phyloP scores from a whole-genome alignment of 2,329 filamentous ascomycete species.

The Diaporthe vexans region DNA sequence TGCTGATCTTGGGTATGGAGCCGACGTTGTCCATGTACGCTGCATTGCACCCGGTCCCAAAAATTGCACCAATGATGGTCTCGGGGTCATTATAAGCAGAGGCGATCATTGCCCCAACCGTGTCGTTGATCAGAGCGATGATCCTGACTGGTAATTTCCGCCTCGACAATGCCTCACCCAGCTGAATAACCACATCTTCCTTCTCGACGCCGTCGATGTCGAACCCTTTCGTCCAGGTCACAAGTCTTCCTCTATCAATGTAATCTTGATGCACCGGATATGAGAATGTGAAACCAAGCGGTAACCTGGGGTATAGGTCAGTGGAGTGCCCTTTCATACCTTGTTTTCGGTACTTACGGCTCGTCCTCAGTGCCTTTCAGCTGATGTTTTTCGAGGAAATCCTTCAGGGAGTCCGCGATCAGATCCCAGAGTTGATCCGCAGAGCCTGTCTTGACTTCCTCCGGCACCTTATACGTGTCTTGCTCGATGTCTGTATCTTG shows the following conservation, averaged over 20 bases:
- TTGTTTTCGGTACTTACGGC: conserved; percentile 39
- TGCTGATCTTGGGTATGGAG: conserved; percentile 72
- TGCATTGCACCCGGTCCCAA: conserved; percentile 86
- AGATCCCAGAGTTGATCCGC: conserved; percentile 79
- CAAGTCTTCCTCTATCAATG: conserved; percentile 78
- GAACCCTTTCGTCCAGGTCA: conserved; percentile 83
- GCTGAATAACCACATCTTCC: conserved; percentile 75
- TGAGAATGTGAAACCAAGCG: conserved; percentile 80
- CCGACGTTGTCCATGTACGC: conserved; percentile 82
- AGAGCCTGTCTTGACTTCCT: conserved; percentile 75
- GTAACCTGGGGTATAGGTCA: conserved; percentile 64
- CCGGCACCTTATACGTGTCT: conserved; percentile 78
- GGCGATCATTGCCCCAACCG: conserved; percentile 84
- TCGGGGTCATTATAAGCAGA: conserved; percentile 81
- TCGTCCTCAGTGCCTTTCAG: conserved; percentile 57
- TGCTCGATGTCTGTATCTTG: conserved; percentile 74
- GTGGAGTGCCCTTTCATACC: conserved; percentile 49
- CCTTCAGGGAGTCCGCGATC: conserved; percentile 77
- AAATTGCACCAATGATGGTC: conserved; percentile 82
- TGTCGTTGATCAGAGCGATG: conserved; percentile 83
- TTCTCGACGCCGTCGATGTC: conserved; percentile 80
- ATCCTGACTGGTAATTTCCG: conserved; percentile 76
- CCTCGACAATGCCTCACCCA: conserved; percentile 64
- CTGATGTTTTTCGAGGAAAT: conserved; percentile 72
- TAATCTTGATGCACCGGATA: conserved; percentile 79